Percentiles rank a stretch among this genome's conserved stretches.
Evolutionary conservation across 768 basidiomycete genomes (phyloP).

Genomic region (Imleria badia): DNA sequence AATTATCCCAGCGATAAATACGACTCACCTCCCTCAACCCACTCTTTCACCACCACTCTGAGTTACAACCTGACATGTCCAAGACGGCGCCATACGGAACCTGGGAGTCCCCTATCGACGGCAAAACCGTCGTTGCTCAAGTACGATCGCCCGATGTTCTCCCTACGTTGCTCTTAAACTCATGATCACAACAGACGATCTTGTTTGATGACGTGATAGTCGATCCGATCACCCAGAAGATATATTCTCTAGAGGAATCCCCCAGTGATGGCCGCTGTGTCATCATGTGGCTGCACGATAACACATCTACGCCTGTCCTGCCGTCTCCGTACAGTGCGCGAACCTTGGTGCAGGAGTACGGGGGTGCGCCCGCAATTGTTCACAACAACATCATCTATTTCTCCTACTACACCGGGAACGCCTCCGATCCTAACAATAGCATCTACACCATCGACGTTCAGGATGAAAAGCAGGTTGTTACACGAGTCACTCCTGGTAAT

Average conservation of each 20-base stretch:
- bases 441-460: constrained; percentile 43
- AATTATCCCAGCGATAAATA: neutral
- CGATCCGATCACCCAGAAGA: constrained; percentile 42
- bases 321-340: constrained; percentile 52
- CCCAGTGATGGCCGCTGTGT: constrained; percentile 49
- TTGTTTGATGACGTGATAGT: constrained; percentile 47
- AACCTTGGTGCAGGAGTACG: constrained; percentile 65
- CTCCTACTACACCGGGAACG: constrained; percentile 42
- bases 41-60: neutral
- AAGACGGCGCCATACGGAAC: constrained; percentile 51
- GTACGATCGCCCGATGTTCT: constrained; percentile 18
- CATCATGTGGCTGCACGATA: too few relatives aligned
- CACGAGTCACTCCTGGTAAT: constrained; percentile 57
- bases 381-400: constrained; percentile 52
- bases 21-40: neutral
- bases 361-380: constrained; percentile 58
- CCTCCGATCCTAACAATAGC: constrained; percentile 33
- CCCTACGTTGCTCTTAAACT: too few relatives aligned
- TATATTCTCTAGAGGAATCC: constrained; percentile 60
- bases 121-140: constrained; percentile 46
- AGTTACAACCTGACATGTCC: neutral
- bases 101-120: constrained; percentile 57
- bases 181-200: constrained; percentile 21
- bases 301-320: constrained; percentile 57
- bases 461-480: constrained; percentile 6